Evolutionary conservation across 176 grass and related monocot species (phyloP), one percentile per base, ranked within the genome.

Genomic region (Cenchrus purpureus): DNA sequence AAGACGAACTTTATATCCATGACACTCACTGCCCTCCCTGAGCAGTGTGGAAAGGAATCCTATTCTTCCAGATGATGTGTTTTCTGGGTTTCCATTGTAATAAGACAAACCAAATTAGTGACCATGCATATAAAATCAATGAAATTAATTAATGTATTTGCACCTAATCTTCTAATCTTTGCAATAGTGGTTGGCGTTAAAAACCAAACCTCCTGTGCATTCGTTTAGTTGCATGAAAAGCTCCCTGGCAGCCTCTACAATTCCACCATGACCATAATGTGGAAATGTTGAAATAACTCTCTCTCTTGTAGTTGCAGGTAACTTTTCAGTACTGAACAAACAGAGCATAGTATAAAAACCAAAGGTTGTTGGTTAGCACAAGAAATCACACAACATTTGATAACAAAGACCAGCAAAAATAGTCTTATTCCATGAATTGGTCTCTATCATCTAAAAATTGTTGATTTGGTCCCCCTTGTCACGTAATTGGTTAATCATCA

Each of bases 201-300:
- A 51, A 72, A 87, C 51, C 86, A 87, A 82, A 87, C 76, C 90
- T 84, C 88, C 83, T 90, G 55, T 34, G 12, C 70, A 85, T 49
- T 91, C 93, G 1, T 96, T 91, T 85, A 95, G 83, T 91, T 99
- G 97, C 90, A 91, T 91, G 69, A 94, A 99, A 81, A 99, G 94
- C 79, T 99, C 97, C 31, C 93, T 87, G 51, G 97, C 93, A 62
- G 93, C 83, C 90, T 94, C 91, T 50, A 99, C 84, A 82, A 99
- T 99, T 81, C 97, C 97, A 68, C 91, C 91, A 55, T 99, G 97
- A 28, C 93, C 97, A 92, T 96, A 96, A 88, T 99, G 97, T 49
- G 97, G 93, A 73, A 91, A 99, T 70, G 97, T 92, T 75, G 91
- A 92, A 73, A 91, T 81, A 87, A 99, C 87, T 63, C 43, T 92